Percentiles rank a stretch among this genome's conserved stretches.
Conservation (phyloP, 768 basidiomycete species). For the Lentinula boryana region DNA sequence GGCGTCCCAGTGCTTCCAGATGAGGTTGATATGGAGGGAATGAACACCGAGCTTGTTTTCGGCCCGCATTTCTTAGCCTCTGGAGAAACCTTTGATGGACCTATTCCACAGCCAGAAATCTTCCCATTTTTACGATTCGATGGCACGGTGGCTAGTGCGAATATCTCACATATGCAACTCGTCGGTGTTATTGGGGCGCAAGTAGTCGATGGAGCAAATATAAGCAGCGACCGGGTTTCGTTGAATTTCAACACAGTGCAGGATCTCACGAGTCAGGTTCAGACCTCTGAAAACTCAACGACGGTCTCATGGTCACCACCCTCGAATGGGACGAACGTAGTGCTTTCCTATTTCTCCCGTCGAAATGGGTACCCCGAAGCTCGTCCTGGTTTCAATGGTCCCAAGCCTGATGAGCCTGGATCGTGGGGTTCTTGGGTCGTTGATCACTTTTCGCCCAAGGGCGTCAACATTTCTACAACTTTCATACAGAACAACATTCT, state of each 20-base stretch:
- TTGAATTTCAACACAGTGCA: constrained; percentile 13
- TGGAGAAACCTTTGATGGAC: constrained; percentile 7
- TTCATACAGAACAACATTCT: constrained; percentile 13
- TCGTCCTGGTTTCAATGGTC: constrained; percentile 10
- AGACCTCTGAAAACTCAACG: constrained; percentile 1
- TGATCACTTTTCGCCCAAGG: constrained; percentile 12
- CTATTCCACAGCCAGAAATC: constrained; percentile 8
- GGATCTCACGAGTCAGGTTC: constrained; percentile 10
- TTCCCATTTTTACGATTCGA: constrained; percentile 8
- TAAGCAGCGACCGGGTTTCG: constrained; percentile 6
- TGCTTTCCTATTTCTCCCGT: constrained; percentile 12
- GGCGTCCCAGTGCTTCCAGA: constrained; percentile 11
- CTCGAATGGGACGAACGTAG: constrained; percentile 10
- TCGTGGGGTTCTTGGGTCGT: constrained; percentile 14
- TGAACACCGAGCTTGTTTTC: constrained; percentile 14
- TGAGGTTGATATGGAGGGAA: constrained; percentile 12
- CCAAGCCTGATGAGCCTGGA: constrained; percentile 7
- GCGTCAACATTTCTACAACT: constrained; percentile 9
- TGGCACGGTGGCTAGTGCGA: constrained; percentile 10
- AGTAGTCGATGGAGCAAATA: constrained; percentile 8
- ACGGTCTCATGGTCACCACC: constrained; percentile 9
- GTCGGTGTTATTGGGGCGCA: constrained; percentile 12
- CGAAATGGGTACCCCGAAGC: constrained; percentile 13
- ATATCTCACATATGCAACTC: constrained; percentile 10
- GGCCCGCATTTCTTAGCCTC: constrained; percentile 10